These are phyloP conservation scores for Patellaria atrata DNA, from an alignment of 495 filamentous ascomycete genomes.

Conservation along the genomic window DNA sequence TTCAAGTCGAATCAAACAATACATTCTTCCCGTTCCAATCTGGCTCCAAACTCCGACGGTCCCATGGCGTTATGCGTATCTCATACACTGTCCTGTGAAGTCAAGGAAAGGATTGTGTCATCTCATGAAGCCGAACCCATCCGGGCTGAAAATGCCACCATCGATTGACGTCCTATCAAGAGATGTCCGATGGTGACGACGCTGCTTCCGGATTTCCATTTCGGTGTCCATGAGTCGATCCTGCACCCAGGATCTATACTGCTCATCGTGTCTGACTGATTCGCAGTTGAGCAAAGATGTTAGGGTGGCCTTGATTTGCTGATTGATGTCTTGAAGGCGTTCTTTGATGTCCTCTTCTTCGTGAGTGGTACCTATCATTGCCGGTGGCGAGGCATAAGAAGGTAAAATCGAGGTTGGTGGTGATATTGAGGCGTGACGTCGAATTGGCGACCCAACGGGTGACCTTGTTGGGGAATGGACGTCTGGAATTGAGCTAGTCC, in stretches of 20 bases:
- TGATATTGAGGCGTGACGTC: conserved; percentile 3
- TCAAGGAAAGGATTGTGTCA: too few relatives aligned
- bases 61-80: too few relatives aligned
- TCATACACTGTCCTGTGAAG: too few relatives aligned
- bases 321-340: conserved; percentile 44
- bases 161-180: too few relatives aligned
- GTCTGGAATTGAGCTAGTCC: conserved; percentile 13
- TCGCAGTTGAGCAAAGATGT: conserved; percentile 54
- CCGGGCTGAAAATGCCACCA: too few relatives aligned
- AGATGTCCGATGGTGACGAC: too few relatives aligned
- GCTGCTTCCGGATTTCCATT: conserved; percentile 34
- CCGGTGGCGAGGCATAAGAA: conserved; percentile 8
- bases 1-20: too few relatives aligned
- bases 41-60: too few relatives aligned
- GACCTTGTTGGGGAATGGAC: conserved; percentile 8
- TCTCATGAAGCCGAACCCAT: too few relatives aligned
- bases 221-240: conserved; percentile 49
- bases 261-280: conserved; percentile 36
- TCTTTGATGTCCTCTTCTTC: conserved; percentile 37
- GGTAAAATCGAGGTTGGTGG: conserved; percentile 7
- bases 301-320: conserved; percentile 48
- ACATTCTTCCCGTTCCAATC: too few relatives aligned
- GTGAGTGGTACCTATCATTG: background rate
- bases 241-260: conserved; percentile 48
- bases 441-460: conserved; percentile 5